Conservation (phyloP, 164 flowering plant genomes). For the Magnolia kwangsiensis region DNA sequence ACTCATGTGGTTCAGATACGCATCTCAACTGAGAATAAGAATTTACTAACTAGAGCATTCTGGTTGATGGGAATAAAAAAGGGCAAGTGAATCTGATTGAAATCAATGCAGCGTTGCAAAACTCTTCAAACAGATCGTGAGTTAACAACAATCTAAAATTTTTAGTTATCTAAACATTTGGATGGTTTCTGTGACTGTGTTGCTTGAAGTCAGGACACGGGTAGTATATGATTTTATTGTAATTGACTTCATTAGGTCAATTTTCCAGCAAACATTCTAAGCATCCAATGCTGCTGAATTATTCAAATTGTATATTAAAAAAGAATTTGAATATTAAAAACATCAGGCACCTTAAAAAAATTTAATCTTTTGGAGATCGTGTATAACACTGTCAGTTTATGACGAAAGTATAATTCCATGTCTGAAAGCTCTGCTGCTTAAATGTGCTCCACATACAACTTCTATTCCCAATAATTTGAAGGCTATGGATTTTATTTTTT, state of each 20-base stretch:
- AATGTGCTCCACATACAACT: not conserved
- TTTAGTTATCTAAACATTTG: not conserved
- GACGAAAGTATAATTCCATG: not conserved
- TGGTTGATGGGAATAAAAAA: slow-evolving; percentile 47
- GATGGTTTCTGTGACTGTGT: no score
- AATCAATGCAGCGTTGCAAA: slow-evolving; percentile 59
- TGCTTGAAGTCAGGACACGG: not conserved
- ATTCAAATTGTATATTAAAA: not conserved
- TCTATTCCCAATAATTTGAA: no score
- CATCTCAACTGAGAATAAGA: no score
- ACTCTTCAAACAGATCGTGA: slow-evolving; percentile 69
- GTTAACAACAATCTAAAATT: slow-evolving; percentile 15
- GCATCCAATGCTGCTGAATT: not conserved
- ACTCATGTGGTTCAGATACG: no score
- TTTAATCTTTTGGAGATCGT: not conserved
- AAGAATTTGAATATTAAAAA: not conserved
- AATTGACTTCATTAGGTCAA: not conserved
- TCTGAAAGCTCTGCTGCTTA: not conserved
- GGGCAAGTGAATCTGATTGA: slow-evolving; percentile 42
- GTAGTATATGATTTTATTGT: not conserved
- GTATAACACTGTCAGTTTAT: no score
- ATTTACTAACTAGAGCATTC: slow-evolving; percentile 71
- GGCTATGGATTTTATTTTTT: no score
- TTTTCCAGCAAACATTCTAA: not conserved
- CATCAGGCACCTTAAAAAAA: not conserved